Evolutionary conservation across 352 stramenopile genomes (phyloP).

Genomic region (Thalassiosira oceanica): DNA sequence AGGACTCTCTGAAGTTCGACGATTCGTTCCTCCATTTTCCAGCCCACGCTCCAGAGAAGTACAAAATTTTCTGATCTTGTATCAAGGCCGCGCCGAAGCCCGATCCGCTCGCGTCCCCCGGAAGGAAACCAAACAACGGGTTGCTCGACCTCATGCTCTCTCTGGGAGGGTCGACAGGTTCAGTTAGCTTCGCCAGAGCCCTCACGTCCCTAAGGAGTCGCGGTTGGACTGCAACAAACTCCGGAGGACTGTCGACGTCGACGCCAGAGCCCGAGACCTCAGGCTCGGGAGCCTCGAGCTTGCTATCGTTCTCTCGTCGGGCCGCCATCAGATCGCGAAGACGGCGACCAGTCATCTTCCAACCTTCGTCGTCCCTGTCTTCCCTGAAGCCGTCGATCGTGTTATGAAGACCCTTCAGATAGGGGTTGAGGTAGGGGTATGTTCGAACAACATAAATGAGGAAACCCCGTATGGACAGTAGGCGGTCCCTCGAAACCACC

Average conservation of each 20-base stretch:
- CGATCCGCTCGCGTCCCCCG: slow-evolving; percentile 5
- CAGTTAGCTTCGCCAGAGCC: not conserved
- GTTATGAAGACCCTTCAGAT: slow-evolving; percentile 54
- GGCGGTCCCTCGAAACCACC: not conserved
- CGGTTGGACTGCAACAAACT: too few species aligned
- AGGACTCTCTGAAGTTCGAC: slow-evolving; percentile 8
- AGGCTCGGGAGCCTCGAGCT: too few species aligned
- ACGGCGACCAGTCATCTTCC: slow-evolving; percentile 6
- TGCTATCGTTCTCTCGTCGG: too few species aligned
- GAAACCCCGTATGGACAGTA: slow-evolving; percentile 23
- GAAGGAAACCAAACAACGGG: too few species aligned
- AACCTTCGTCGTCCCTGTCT: slow-evolving; percentile 29
- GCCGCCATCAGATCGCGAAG: too few species aligned
- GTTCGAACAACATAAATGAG: slow-evolving; percentile 37
- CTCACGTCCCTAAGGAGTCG: too few species aligned
- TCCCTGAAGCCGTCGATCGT: slow-evolving; percentile 48
- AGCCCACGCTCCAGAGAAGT: not conserved
- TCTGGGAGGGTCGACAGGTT: not conserved
- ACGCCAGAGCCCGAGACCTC: too few species aligned
- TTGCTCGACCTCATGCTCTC: too few species aligned
- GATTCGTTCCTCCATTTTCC: not conserved
- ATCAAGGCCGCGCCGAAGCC: slow-evolving; percentile 1
- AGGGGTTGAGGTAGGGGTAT: slow-evolving; percentile 34
- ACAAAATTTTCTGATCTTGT: not conserved
- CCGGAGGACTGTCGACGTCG: too few species aligned